Conservation (phyloP, 495 filamentous ascomycete species). For the Collariella sp. region DNA sequence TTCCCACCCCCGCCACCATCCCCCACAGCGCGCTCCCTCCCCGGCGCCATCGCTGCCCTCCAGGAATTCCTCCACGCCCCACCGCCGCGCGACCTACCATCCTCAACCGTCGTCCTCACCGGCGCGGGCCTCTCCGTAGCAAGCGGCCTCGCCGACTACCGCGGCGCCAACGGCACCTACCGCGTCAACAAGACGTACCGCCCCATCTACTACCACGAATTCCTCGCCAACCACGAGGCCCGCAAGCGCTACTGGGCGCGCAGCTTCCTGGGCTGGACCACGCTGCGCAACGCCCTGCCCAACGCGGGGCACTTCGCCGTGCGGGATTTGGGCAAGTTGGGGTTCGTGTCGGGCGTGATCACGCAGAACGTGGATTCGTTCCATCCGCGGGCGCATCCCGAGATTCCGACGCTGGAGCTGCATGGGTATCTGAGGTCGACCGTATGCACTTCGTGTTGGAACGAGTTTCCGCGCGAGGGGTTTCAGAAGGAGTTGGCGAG, state of each 20-base stretch:
- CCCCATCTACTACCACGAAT: constrained; percentile 91
- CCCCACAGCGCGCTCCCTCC: constrained; percentile 56
- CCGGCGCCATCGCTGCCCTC: constrained; percentile 70
- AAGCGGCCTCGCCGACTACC: constrained; percentile 87
- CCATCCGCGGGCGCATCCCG: constrained; percentile 68
- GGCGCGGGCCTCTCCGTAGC: constrained; percentile 92
- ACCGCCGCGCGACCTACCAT: constrained; percentile 40
- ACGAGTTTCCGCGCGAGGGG: constrained; percentile 53
- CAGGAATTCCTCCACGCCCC: constrained; percentile 60
- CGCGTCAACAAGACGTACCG: constrained; percentile 79
- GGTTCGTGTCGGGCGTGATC: constrained; percentile 65
- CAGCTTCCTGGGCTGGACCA: constrained; percentile 88
- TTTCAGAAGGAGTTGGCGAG: constrained; percentile 70
- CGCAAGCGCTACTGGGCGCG: constrained; percentile 94
- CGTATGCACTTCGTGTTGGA: constrained; percentile 69
- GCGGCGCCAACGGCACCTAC: constrained; percentile 85
- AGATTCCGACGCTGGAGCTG: constrained; percentile 68
- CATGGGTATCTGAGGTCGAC: constrained; percentile 82
- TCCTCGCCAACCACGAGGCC: constrained; percentile 70
- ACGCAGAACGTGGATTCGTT: constrained; percentile 98
- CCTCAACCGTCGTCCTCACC: constrained; percentile 61
- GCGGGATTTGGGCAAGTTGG: constrained; percentile 57
- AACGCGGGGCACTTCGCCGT: constrained; percentile 76
- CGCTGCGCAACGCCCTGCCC: constrained; percentile 63
- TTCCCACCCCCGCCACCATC: constrained; percentile 71